Evolutionary conservation across 1,139 yeast genomes (phyloP).

Genomic region (Barnettozyma hawaiiensis): DNA sequence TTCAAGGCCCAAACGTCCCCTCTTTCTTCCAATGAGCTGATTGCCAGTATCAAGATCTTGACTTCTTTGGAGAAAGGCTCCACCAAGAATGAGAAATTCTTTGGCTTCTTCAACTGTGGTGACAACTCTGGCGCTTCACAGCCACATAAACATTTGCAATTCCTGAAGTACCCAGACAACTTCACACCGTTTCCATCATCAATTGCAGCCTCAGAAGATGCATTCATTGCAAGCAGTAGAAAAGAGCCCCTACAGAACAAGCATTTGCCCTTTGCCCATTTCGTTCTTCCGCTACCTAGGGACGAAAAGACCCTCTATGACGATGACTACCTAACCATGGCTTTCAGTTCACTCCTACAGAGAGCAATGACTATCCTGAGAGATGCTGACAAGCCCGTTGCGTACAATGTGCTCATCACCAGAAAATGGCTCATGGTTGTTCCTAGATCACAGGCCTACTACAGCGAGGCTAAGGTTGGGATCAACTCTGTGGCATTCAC

Average conservation of each 20-base stretch:
- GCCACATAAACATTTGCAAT: constrained; percentile 87
- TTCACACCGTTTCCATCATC: constrained; percentile 58
- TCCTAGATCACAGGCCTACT: constrained; percentile 56
- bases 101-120: constrained; percentile 89
- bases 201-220: constrained; percentile 41
- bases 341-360: constrained; percentile 66
- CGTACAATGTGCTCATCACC: constrained; percentile 80
- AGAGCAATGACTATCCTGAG: constrained; percentile 62
- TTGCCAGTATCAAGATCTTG: constrained; percentile 51
- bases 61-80: constrained; percentile 32
- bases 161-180: constrained; percentile 60
- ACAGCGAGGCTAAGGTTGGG: constrained; percentile 42
- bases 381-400: constrained; percentile 43
- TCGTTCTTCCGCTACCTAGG: constrained; percentile 58
- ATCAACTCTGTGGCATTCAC: constrained; percentile 77
- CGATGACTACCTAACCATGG: constrained; percentile 51
- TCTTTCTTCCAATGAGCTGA: constrained; percentile 60
- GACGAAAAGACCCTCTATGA: constrained; percentile 40
- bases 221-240: constrained; percentile 47
- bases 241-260: constrained; percentile 57
- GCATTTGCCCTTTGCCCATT: constrained; percentile 77
- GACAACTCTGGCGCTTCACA: constrained; percentile 87
- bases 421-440: constrained; percentile 77
- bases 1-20: constrained; percentile 70
- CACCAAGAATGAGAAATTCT: constrained; percentile 38